These are phyloP conservation scores for Excoecaria agallocha DNA, from an alignment of 345 rosid genomes.

Conservation along the genomic window DNA sequence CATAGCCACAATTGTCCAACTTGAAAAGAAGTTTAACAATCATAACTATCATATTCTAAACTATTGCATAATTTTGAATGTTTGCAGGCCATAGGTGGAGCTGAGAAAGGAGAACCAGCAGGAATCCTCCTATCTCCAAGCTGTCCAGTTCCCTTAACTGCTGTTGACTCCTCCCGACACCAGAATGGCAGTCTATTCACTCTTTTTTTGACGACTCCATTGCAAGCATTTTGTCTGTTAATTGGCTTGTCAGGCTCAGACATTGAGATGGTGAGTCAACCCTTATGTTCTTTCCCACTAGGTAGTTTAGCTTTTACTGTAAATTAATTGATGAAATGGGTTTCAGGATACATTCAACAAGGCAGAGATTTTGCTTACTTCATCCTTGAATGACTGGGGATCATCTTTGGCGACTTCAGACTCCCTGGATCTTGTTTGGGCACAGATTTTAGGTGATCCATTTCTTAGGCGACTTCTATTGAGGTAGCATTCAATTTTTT, in stretches of 20 bases:
- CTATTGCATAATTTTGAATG: constrained; percentile 4
- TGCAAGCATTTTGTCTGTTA: constrained; percentile 82
- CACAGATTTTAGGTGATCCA: constrained; percentile 78
- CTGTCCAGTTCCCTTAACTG: constrained; percentile 43
- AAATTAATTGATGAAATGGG: constrained; percentile 17
- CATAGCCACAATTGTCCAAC: not conserved
- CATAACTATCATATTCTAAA: not conserved
- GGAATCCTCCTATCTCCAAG: constrained; percentile 85
- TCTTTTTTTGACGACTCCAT: constrained; percentile 76
- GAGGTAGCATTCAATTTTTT: constrained; percentile 47
- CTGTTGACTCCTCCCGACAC: constrained; percentile 58
- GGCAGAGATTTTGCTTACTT: constrained; percentile 72
- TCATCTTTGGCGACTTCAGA: constrained; percentile 63
- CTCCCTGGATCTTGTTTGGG: constrained; percentile 84
- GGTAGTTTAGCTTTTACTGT: constrained; percentile 9
- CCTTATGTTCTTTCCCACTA: constrained; percentile 12
- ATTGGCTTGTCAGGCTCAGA: constrained; percentile 73
- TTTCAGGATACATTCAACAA: constrained; percentile 54
- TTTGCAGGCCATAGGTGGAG: constrained; percentile 64
- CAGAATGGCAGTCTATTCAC: constrained; percentile 80
- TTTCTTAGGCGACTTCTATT: constrained; percentile 80
- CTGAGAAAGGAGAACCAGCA: constrained; percentile 94
- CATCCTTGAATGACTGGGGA: constrained; percentile 79
- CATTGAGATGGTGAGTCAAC: constrained; percentile 54
- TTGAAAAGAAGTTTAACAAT: not conserved